These are phyloP conservation scores for Pseudogymnoascus sp. DNA, from an alignment of 2,329 filamentous ascomycete species.

Conservation along the genomic window DNA sequence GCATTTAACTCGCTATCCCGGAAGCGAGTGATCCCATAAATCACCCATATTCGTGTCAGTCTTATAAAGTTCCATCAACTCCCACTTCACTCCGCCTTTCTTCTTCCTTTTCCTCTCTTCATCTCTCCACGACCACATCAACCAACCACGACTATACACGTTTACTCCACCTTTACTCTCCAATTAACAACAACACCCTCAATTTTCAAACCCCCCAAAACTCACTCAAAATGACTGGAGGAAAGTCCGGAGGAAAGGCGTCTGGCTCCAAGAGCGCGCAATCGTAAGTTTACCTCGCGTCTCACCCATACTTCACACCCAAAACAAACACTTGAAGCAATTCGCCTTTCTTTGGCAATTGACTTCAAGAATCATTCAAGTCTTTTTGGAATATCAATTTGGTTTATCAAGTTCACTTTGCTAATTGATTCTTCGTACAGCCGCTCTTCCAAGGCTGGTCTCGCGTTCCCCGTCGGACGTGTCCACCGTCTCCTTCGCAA, in stretches of 20 bases:
- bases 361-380: constrained; percentile 7
- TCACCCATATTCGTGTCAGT: constrained; percentile 10
- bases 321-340: constrained; percentile 8
- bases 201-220: constrained; percentile 30
- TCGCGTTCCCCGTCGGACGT: constrained; percentile 98
- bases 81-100: constrained; percentile 19
- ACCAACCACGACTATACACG: constrained; percentile 16
- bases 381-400: constrained; percentile 23
- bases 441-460: constrained; percentile 97
- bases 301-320: constrained; percentile 1
- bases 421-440: constrained; percentile 46
- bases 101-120: constrained; percentile 24
- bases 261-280: constrained; percentile 98
- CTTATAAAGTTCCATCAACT: constrained; percentile 15
- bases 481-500: constrained; percentile 98
- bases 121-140: constrained; percentile 10
- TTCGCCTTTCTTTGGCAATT: constrained; percentile 35
- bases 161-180: constrained; percentile 19
- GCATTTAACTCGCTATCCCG: background rate
- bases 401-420: constrained; percentile 19
- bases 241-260: constrained; percentile 99
- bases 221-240: constrained; percentile 93
- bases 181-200: constrained; percentile 23
- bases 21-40: constrained; percentile 14
- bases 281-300: constrained; percentile 65